These are phyloP conservation scores for Kwoniella pini DNA, from an alignment of 768 basidiomycete species.

Conservation along the genomic window DNA sequence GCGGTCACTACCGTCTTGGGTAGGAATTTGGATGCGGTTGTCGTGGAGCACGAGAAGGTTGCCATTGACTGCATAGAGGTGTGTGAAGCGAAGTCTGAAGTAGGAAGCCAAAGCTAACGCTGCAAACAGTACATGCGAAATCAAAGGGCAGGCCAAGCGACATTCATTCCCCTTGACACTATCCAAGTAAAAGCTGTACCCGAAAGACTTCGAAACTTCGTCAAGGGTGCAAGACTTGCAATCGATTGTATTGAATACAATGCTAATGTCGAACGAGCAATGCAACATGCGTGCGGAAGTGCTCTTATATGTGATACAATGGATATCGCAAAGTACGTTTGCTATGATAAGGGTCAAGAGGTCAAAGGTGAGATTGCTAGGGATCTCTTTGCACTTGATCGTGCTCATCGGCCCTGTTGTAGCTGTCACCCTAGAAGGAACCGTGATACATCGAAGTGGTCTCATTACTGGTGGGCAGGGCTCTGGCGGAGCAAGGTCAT, in stretches of 20 bases:
- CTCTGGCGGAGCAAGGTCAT: slow-evolving; percentile 76
- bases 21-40: slow-evolving; percentile 89
- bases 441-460: slow-evolving; percentile 95
- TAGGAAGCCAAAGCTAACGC: not conserved
- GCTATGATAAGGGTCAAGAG: slow-evolving; percentile 92
- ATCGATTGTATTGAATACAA: slow-evolving; percentile 83
- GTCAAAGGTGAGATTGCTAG: slow-evolving; percentile 95
- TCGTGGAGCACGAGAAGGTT: slow-evolving; percentile 95
- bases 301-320: slow-evolving; percentile 93
- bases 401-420: slow-evolving; percentile 9
- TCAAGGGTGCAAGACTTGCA: slow-evolving; percentile 79
- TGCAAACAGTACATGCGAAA: slow-evolving; percentile 79
- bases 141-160: slow-evolving; percentile 91
- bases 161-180: slow-evolving; percentile 97
- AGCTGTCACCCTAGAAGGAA: slow-evolving; percentile 97
- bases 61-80: slow-evolving; percentile 98
- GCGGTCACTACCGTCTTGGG: slow-evolving; percentile 91
- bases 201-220: slow-evolving; percentile 90
- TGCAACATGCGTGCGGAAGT: slow-evolving; percentile 95
- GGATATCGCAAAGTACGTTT: slow-evolving; percentile 85
- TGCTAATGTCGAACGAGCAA: slow-evolving; percentile 82
- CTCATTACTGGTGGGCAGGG: slow-evolving; percentile 93
- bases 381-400: too few relatives aligned
- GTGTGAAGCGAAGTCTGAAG: slow-evolving; percentile 20
- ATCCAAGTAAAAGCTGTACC: slow-evolving; percentile 91